Percentiles rank a stretch among this genome's conserved stretches.
Evolutionary conservation across 2,329 filamentous ascomycete species (phyloP).

Genomic region (Helminthosporium solani): DNA sequence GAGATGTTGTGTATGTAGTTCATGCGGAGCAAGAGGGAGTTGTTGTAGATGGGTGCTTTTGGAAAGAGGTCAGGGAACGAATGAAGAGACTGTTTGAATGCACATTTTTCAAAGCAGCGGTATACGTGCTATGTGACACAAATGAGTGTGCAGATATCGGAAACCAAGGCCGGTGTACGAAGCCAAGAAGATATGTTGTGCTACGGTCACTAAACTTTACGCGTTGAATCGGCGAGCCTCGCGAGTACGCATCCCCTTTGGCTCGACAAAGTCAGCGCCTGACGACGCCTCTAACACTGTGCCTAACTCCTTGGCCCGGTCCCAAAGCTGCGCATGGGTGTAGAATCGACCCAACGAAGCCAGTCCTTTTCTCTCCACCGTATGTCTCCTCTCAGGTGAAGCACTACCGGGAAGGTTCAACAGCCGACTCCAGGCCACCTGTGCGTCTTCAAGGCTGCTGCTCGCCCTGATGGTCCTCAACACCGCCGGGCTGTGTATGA

Average conservation of each 20-base stretch:
- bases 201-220: no score
- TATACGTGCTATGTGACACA: not conserved
- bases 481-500: constrained; percentile 29
- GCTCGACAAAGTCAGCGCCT: not conserved
- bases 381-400: not conserved
- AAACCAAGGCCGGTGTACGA: no score
- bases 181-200: no score
- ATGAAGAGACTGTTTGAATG: not conserved
- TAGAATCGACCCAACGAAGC: constrained; percentile 19
- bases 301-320: constrained; percentile 4
- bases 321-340: constrained; percentile 35
- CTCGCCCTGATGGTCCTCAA: constrained; percentile 41
- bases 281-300: not conserved
- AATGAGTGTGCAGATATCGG: no score
- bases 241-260: not conserved
- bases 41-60: not conserved
- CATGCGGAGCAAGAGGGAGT: not conserved
- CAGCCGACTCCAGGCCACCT: constrained; percentile 33
- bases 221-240: not conserved
- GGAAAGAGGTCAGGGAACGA: not conserved
- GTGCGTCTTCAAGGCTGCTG: constrained; percentile 31
- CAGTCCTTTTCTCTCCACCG: constrained; percentile 7
- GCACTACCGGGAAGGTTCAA: constrained; percentile 33
- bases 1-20: not conserved
- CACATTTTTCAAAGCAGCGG: not conserved